A percentile compares a stretch with the other conserved stretches of the same genome.
Evolutionary conservation across 768 basidiomycete genomes (phyloP).

Genomic region (Macrolepiota dolichaula): DNA sequence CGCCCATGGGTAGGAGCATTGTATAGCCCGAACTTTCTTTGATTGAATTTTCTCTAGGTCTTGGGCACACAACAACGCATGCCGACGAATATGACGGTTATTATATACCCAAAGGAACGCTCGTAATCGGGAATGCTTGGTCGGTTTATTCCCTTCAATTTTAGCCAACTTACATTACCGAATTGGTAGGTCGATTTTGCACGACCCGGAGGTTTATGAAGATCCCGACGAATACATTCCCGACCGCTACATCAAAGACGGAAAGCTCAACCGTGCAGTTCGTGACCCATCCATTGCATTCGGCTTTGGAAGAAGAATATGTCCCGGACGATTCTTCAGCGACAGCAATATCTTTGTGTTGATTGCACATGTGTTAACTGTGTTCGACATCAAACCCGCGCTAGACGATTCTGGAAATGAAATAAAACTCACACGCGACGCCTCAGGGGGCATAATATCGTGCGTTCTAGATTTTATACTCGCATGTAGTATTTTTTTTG

Average conservation of each 20-base stretch:
- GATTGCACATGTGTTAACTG: slow-evolving; percentile 15
- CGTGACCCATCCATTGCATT: slow-evolving; percentile 4
- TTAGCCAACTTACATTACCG: background rate
- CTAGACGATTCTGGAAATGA: slow-evolving; percentile 17
- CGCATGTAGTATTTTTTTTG: background rate
- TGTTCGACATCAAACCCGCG: slow-evolving; percentile 16
- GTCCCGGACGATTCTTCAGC: slow-evolving; percentile 19
- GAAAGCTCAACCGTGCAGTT: background rate
- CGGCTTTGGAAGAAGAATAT: slow-evolving; percentile 14
- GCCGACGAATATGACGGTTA: slow-evolving; percentile 13
- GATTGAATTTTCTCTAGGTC: background rate
- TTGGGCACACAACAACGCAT: background rate
- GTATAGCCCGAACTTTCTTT: background rate
- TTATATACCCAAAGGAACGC: slow-evolving; percentile 14
- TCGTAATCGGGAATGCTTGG: slow-evolving; percentile 15
- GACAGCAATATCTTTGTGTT: slow-evolving; percentile 13
- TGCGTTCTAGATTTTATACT: background rate
- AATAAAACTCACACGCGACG: slow-evolving; percentile 8
- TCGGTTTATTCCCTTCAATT: background rate
- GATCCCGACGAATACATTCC: slow-evolving; percentile 13
- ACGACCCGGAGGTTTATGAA: slow-evolving; percentile 11
- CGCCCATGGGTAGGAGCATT: slow-evolving; percentile 8
- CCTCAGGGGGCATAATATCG: slow-evolving; percentile 8
- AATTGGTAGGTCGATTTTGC: slow-evolving; percentile 13
- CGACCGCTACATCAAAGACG: slow-evolving; percentile 14